phyloP scores from a whole-genome alignment of 2,329 filamentous ascomycete species.

The Talaromyces sp. region DNA sequence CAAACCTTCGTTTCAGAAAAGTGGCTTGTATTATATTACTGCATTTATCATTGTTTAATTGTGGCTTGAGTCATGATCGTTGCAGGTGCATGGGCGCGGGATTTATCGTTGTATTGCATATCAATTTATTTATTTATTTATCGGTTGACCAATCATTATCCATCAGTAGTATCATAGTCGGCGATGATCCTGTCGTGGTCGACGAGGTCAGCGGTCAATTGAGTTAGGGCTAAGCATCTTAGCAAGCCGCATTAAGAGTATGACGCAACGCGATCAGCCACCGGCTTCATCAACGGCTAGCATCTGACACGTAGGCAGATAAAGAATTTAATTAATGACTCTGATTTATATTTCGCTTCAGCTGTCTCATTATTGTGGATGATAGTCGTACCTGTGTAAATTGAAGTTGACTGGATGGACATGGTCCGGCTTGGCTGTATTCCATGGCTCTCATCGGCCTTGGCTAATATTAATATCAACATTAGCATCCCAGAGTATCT shows the following conservation, averaged over 20 bases:
- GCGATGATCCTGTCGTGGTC: not conserved
- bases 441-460: too few species aligned
- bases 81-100: not conserved
- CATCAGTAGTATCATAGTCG: not conserved
- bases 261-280: not conserved
- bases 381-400: too few species aligned
- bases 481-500: too few species aligned
- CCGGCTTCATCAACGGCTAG: not conserved
- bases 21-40: not conserved
- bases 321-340: not conserved
- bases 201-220: not conserved
- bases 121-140: not conserved
- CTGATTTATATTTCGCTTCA: too few species aligned
- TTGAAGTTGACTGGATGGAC: too few species aligned
- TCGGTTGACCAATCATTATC: not conserved
- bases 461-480: too few species aligned
- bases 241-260: not conserved
- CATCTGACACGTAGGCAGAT: not conserved
- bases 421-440: too few species aligned
- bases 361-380: too few species aligned
- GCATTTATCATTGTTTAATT: not conserved
- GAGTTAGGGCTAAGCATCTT: not conserved
- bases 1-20: not conserved
- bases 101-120: not conserved
- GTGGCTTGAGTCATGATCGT: not conserved